A percentile compares a stretch with the other conserved stretches of the same genome.
These are phyloP conservation scores for Helminthosporium solani DNA, from an alignment of 2,329 filamentous ascomycete genomes.

Conservation along the genomic window DNA sequence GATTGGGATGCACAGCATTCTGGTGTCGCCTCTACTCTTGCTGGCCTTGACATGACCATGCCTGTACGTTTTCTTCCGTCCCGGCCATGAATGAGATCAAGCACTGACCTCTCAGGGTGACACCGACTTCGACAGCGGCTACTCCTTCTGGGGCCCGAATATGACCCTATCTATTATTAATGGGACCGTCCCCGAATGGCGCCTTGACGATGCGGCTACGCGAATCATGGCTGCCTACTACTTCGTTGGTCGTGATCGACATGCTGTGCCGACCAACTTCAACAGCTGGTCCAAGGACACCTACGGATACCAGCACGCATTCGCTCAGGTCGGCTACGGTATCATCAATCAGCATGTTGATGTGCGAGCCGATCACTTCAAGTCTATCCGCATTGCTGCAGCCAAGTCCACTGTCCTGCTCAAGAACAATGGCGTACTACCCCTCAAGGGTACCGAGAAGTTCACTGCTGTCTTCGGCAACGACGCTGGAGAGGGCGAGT, in stretches of 20 bases:
- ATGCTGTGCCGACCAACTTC: conserved; percentile 69
- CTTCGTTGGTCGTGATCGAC: conserved; percentile 59
- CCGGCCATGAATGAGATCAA: background rate
- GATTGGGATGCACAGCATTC: conserved; percentile 78
- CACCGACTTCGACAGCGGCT: conserved; percentile 70
- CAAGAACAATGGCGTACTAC: conserved; percentile 59
- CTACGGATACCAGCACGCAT: conserved; percentile 66
- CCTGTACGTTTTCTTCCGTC: conserved; percentile 13
- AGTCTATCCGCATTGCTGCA: conserved; percentile 72
- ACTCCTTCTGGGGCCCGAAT: conserved; percentile 81
- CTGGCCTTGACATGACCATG: conserved; percentile 87
- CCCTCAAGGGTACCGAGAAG: conserved; percentile 48
- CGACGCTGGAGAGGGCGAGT: conserved; percentile 49
- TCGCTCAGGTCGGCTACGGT: conserved; percentile 61
- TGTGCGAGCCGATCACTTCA: conserved; percentile 73
- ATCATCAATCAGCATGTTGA: conserved; percentile 78
- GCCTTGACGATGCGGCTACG: conserved; percentile 88
- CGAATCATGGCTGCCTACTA: conserved; percentile 72
- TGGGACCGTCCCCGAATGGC: conserved; percentile 82
- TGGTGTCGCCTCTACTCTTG: conserved; percentile 64
- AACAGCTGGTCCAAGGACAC: conserved; percentile 82
- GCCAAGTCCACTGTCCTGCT: conserved; percentile 82
- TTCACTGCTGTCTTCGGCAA: conserved; percentile 53
- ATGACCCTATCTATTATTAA: conserved; percentile 85
- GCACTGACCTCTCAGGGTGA: conserved; percentile 56